phyloP scores from a whole-genome alignment of 139 green algal genomes.

The Haematococcus lacustris region DNA sequence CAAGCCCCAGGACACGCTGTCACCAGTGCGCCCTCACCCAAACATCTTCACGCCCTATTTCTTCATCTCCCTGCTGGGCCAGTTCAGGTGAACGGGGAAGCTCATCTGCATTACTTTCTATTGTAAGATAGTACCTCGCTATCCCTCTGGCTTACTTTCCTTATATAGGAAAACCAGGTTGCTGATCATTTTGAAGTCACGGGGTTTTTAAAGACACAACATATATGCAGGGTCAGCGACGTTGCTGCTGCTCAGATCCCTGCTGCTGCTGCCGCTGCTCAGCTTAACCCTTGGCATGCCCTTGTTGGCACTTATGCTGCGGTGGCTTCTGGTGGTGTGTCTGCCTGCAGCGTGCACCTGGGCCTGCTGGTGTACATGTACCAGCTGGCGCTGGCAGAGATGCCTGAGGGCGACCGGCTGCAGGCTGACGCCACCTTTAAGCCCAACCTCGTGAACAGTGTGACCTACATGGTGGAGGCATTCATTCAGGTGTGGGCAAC shows the following conservation, averaged over 20 bases:
- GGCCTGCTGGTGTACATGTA: conserved; percentile 73
- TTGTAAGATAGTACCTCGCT: no score
- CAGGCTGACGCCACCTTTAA: conserved; percentile 77
- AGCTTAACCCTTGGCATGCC: no score
- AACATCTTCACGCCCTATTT: conserved; percentile 91
- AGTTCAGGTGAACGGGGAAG: conserved; percentile 75
- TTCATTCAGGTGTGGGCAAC: conserved; percentile 72
- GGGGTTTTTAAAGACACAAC: no score
- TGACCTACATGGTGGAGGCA: conserved; percentile 89
- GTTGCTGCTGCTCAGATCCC: no score
- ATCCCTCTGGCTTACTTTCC: no score
- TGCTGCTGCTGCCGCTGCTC: no score
- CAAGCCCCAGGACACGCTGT: conserved; percentile 76
- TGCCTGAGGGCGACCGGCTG: conserved; percentile 59
- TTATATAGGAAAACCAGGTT: no score
- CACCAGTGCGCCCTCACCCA: conserved; percentile 76
- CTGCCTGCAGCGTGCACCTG: conserved; percentile 72
- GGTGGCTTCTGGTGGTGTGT: no score
- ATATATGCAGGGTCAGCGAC: no score
- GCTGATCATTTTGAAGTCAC: no score
- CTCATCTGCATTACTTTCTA: no score
- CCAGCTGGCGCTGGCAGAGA: conserved; percentile 31
- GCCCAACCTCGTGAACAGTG: conserved; percentile 96
- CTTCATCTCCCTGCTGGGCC: conserved; percentile 84
- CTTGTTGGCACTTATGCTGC: no score